Conservation (phyloP, 352 stramenopile species). For the Phytopythium aichiense region DNA sequence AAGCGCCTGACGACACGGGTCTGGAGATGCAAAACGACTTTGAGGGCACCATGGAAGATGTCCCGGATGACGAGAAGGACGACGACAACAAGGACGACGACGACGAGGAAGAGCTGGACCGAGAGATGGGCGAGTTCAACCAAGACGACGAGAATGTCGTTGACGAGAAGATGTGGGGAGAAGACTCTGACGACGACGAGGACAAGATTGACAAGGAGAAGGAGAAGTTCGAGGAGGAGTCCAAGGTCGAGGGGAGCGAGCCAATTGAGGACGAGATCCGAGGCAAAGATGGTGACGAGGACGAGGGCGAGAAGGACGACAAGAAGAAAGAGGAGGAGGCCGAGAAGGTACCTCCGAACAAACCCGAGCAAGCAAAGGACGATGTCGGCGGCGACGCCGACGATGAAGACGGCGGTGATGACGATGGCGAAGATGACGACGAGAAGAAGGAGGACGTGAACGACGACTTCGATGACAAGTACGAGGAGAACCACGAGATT, state of each 20-base stretch:
- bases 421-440: slow-evolving; percentile 37
- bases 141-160: slow-evolving; percentile 97
- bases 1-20: slow-evolving; percentile 94
- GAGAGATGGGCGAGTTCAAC: slow-evolving; percentile 98
- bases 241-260: slow-evolving; percentile 69
- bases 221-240: slow-evolving; percentile 92
- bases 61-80: slow-evolving; percentile 92
- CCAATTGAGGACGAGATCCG: slow-evolving; percentile 86
- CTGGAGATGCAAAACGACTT: slow-evolving; percentile 99
- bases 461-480: slow-evolving; percentile 88
- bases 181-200: slow-evolving; percentile 90
- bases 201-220: slow-evolving; percentile 96
- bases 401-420: slow-evolving; percentile 35
- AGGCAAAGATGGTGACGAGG: slow-evolving; percentile 86
- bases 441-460: slow-evolving; percentile 87
- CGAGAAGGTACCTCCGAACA: slow-evolving; percentile 46
- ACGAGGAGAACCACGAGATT: slow-evolving; percentile 72
- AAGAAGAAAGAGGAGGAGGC: slow-evolving; percentile 48
- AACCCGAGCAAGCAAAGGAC: slow-evolving; percentile 37
- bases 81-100: slow-evolving; percentile 85
- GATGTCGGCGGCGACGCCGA: slow-evolving; percentile 28
- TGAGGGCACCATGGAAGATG: slow-evolving; percentile 98
- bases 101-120: slow-evolving; percentile 95
- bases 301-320: slow-evolving; percentile 78
- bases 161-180: slow-evolving; percentile 99